Conservation (phyloP, 805 yeast species). For the Candida insectorum region DNA sequence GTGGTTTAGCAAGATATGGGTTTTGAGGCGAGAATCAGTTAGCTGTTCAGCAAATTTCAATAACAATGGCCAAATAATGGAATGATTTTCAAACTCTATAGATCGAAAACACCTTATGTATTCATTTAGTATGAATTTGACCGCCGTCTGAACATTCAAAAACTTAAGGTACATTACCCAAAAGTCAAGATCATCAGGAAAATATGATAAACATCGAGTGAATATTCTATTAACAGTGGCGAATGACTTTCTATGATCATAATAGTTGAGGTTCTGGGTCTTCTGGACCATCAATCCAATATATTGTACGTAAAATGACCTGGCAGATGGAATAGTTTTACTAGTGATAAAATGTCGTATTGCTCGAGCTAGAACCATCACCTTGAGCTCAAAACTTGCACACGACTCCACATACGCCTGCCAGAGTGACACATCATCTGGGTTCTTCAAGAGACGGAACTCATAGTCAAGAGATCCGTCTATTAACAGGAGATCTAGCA, state of each 20-base stretch:
- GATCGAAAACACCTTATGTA: conserved; percentile 7
- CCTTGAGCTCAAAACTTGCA: conserved; percentile 24
- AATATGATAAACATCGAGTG: conserved; percentile 24
- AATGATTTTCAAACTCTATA: conserved; percentile 4
- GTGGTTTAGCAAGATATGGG: conserved; percentile 5
- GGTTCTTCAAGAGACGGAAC: conserved; percentile 28
- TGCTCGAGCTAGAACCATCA: conserved; percentile 55
- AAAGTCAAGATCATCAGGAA: conserved; percentile 4
- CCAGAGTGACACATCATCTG: conserved; percentile 42
- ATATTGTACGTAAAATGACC: conserved; percentile 56
- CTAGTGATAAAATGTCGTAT: conserved; percentile 11
- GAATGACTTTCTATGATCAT: conserved; percentile 27
- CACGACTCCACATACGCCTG: conserved; percentile 29
- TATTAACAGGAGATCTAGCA: too few species aligned
- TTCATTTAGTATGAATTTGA: conserved; percentile 7
- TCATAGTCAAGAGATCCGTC: conserved; percentile 39
- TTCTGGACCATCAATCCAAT: conserved; percentile 37
- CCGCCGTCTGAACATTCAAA: conserved; percentile 7
- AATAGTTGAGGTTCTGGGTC: conserved; percentile 22
- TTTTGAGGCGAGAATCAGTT: not conserved
- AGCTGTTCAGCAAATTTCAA: conserved; percentile 49
- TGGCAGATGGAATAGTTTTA: conserved; percentile 31
- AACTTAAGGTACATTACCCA: conserved; percentile 8
- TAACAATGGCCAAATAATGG: conserved; percentile 38
- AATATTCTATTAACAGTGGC: conserved; percentile 40